Conservation (phyloP, 1,284 basidiomycete species). For the Polyporus tsugae region DNA sequence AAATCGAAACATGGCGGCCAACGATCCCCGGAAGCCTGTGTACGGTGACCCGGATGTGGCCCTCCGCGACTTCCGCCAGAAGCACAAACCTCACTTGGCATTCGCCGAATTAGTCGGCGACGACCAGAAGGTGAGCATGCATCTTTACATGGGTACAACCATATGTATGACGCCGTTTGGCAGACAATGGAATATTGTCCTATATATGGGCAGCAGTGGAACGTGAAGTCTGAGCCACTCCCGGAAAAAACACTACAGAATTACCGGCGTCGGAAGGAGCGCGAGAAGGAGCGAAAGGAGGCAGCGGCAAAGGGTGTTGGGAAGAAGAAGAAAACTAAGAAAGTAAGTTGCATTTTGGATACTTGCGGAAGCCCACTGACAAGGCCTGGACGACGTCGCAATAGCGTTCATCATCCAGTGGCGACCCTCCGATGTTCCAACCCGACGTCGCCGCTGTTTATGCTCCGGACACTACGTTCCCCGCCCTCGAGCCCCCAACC, state of each 20-base stretch:
- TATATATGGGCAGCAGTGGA: neutral
- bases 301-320: too few relatives aligned
- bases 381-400: too few relatives aligned
- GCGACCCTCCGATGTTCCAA: neutral
- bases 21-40: neutral
- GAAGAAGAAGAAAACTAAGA: neutral
- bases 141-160: neutral
- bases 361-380: neutral
- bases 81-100: neutral
- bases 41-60: neutral
- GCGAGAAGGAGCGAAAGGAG: neutral
- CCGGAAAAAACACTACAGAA: too few relatives aligned
- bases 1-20: neutral
- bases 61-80: neutral
- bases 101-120: neutral
- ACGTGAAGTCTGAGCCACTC: neutral
- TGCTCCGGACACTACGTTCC: neutral
- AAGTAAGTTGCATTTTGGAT: neutral
- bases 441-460: neutral
- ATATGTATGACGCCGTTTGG: neutral
- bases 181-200: neutral
- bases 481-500: neutral
- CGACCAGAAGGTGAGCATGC: neutral
- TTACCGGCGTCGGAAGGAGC: neutral
- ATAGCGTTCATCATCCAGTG: neutral